A percentile compares a stretch with the other conserved stretches of the same genome.
Evolutionary conservation across 768 basidiomycete genomes (phyloP).

Genomic region (Pleurotus giganteus): DNA sequence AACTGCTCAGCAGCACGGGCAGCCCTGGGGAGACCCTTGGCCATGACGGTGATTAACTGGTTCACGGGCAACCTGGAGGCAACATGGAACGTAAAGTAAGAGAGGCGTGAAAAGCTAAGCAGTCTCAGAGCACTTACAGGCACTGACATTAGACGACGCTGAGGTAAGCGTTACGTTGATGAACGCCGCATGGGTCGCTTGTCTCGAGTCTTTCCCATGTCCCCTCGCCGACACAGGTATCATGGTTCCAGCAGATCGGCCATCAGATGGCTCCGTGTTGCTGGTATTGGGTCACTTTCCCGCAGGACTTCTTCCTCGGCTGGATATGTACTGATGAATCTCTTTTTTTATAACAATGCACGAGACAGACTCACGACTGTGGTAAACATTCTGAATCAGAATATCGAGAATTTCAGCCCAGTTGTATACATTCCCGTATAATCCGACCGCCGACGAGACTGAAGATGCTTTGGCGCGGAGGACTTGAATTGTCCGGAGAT

Average conservation of each 20-base stretch:
- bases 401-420: no score
- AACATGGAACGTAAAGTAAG: constrained; percentile 2
- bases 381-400: no score
- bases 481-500: no score
- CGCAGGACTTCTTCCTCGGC: no score
- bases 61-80: neutral
- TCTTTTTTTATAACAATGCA: no score
- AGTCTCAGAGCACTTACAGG: neutral
- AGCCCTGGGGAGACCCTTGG: constrained; percentile 3
- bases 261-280: neutral
- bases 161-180: constrained; percentile 8
- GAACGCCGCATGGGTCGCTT: neutral
- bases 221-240: neutral
- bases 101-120: neutral
- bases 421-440: no score
- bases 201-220: neutral
- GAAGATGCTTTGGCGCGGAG: no score
- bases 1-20: neutral
- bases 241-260: constrained; percentile 7
- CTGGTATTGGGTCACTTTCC: neutral
- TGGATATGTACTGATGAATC: no score
- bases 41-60: constrained; percentile 7
- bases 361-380: no score
- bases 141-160: neutral
- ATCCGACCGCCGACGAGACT: no score